Percentiles rank a stretch among this genome's conserved stretches.
These are phyloP conservation scores for Aureobasidium sp. DNA, from an alignment of 2,329 filamentous ascomycete genomes.

Conservation along the genomic window DNA sequence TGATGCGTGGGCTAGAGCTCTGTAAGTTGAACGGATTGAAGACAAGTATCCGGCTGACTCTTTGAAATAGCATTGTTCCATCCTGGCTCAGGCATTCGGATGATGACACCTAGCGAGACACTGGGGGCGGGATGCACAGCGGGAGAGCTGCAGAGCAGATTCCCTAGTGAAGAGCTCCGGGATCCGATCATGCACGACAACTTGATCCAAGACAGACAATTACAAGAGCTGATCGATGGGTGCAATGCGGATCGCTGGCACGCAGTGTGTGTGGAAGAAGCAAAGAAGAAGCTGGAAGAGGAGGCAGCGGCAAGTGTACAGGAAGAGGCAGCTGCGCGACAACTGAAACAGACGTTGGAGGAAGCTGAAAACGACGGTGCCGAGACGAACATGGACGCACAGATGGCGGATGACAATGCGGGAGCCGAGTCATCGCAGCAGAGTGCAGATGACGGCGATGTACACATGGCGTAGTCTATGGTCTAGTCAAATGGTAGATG, in stretches of 20 bases:
- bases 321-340: constrained; percentile 8
- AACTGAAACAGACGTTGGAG: constrained; percentile 4
- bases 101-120: constrained; percentile 25
- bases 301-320: constrained; percentile 19
- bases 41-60: constrained; percentile 11
- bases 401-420: constrained; percentile 17
- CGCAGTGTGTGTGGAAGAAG: constrained; percentile 33
- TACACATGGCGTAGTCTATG: constrained; percentile 17
- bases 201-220: constrained; percentile 60
- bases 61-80: constrained; percentile 16
- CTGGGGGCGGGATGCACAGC: constrained; percentile 52
- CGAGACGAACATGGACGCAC: constrained; percentile 13
- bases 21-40: constrained; percentile 43
- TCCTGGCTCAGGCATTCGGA: constrained; percentile 20
- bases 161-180: constrained; percentile 50
- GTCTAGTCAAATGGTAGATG: not conserved
- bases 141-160: constrained; percentile 51
- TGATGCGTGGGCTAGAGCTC: constrained; percentile 47
- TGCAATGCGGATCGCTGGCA: constrained; percentile 66
- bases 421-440: constrained; percentile 16
- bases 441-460: constrained; percentile 19
- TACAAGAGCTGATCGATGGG: constrained; percentile 60
- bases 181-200: constrained; percentile 65
- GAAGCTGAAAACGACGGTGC: constrained; percentile 14
- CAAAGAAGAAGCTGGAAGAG: constrained; percentile 32